Conservation (phyloP, 768 basidiomycete genomes). For the Hypholoma fasciculare region DNA sequence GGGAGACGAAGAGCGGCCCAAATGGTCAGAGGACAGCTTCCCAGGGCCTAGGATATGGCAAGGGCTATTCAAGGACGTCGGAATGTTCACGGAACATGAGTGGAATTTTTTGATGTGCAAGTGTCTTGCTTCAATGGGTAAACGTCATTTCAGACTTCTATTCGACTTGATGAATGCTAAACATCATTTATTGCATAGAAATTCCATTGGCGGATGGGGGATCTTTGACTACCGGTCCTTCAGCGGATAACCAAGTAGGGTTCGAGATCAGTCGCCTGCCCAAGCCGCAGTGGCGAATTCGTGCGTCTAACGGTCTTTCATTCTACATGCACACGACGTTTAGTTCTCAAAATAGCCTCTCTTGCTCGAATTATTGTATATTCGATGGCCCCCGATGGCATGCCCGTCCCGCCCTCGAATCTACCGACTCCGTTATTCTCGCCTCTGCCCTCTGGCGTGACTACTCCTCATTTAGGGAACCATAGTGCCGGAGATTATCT, state of each 20-base stretch:
- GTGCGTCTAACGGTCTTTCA: slow-evolving; percentile 37
- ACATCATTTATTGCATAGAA: slow-evolving; percentile 37
- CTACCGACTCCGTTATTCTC: slow-evolving; percentile 75
- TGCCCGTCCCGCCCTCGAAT: slow-evolving; percentile 56
- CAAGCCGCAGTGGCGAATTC: slow-evolving; percentile 72
- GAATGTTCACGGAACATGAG: slow-evolving; percentile 83
- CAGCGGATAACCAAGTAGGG: slow-evolving; percentile 69
- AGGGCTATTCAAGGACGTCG: slow-evolving; percentile 84
- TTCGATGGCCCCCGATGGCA: slow-evolving; percentile 75
- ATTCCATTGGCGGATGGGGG: slow-evolving; percentile 74
- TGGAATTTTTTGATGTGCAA: slow-evolving; percentile 90
- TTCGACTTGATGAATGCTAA: neutral
- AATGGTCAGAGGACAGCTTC: slow-evolving; percentile 48
- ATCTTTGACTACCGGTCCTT: slow-evolving; percentile 73
- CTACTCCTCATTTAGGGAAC: slow-evolving; percentile 52
- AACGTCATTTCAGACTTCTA: slow-evolving; percentile 20
- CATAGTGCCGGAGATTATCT: slow-evolving; percentile 56
- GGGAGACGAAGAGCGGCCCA: slow-evolving; percentile 59
- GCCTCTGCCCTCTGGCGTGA: slow-evolving; percentile 63
- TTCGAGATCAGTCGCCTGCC: slow-evolving; percentile 76
- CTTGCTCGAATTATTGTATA: slow-evolving; percentile 86
- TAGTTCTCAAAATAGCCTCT: slow-evolving; percentile 47
- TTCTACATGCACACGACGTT: no score
- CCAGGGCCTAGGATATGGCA: slow-evolving; percentile 48
- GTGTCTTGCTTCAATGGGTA: slow-evolving; percentile 82